Base-by-base conservation (phyloP, 352 stramenopile genomes). In the Phytophthora cajani region DNA sequence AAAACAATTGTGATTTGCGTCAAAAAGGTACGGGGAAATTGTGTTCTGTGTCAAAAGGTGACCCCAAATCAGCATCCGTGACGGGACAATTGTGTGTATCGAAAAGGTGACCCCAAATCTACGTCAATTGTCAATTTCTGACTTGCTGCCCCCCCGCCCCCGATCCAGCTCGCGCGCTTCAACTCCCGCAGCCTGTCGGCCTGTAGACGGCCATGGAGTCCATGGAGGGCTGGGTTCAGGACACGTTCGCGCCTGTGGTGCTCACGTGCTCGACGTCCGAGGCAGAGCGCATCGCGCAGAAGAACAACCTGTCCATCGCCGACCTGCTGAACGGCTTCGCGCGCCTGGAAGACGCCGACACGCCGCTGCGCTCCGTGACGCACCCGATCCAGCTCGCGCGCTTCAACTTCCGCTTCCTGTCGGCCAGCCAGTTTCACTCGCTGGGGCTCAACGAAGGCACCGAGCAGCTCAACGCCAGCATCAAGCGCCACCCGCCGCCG, bases 401-500 rank as follows among this genome's bases (percentile, higher is more conserved):
- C 67, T 88, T 95, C 69, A 85, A 90, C 67, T 91, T 95, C 63
- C 88, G 88, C 56, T 96, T 96, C 67, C 46, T 95, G 16, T 57
- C 73, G 10, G 59, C 86, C 32, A 69, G 58, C 7, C 79, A 93
- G 50, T 91, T 96, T 53, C 78, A 62, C 1, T 64, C 79, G 27
- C 33, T 87, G 23, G 67, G 71, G 7, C 57, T 89, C 1, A 69
- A 75, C 8, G 85, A 92, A 52, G 80, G 85, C 23, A 85, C 84
- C 2, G 74, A 81, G 8, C 64, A 89, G 52, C 71, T 96, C 4
- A 93, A 90, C 55, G 81, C 87, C 54, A 85, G 81, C 9, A 69
- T 95, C 40, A 80, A 81, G 58, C 81, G 67, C 16, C 63, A 91
- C 50, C 84, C 85, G 14, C 85, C 85, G 19, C 75, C 56, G 14